Evolutionary conservation across 192 early-diverging fungal species (phyloP).

Genomic region (Pilaira anomala): DNA sequence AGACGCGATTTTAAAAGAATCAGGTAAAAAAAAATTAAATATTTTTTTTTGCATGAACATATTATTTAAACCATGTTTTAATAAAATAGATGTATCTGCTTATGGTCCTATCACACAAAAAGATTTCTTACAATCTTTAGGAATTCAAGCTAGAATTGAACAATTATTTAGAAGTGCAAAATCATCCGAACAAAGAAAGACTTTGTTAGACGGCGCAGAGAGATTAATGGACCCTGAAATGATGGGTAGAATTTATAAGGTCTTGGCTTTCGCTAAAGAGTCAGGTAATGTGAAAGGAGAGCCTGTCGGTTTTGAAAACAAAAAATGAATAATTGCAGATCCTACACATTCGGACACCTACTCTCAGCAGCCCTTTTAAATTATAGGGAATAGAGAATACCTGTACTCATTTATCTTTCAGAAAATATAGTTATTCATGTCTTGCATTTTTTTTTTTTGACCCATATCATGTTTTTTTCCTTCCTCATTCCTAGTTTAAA

Average conservation of each 20-base stretch:
- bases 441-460: too few species aligned
- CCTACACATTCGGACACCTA: too few species aligned
- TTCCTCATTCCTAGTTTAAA: too few species aligned
- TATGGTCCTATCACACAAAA: constrained; percentile 83
- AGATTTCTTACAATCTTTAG: constrained; percentile 71
- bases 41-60: neutral
- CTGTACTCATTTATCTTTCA: too few species aligned
- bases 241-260: constrained; percentile 91
- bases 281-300: too few species aligned
- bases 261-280: too few species aligned
- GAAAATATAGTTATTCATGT: too few species aligned
- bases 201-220: constrained; percentile 66
- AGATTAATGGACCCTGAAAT: constrained; percentile 67
- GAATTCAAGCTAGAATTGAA: constrained; percentile 72
- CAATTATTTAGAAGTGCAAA: constrained; percentile 60
- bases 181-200: constrained; percentile 48
- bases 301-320: too few species aligned
- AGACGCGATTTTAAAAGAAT: constrained; percentile 42
- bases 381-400: too few species aligned
- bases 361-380: too few species aligned
- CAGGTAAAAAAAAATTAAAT: constrained; percentile 1
- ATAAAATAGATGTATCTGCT: constrained; percentile 29
- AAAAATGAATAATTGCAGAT: too few species aligned
- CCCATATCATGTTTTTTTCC: too few species aligned
- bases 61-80: neutral